Base-by-base conservation (phyloP, 768 basidiomycete genomes). In the Kwoniella sp. region DNA sequence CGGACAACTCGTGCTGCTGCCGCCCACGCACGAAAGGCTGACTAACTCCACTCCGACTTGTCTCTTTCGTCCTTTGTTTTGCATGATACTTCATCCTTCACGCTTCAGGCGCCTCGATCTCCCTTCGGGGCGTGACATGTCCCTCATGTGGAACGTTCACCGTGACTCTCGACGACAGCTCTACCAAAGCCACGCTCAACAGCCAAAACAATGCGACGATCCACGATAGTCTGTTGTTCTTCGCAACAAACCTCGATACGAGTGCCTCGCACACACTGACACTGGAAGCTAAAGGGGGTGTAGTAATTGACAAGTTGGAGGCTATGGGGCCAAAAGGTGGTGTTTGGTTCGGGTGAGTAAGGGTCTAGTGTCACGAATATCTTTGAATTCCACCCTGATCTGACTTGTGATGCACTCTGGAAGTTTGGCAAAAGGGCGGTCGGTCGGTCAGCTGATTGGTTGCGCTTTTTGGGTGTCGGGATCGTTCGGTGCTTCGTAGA, bases 41-140 rank as follows among this genome's bases (percentile, higher is more conserved):
- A 15, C n/a, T n/a, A n/a, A n/a, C n/a, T n/a, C n/a, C n/a, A n/a
- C n/a, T n/a, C n/a, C n/a, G n/a, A n/a, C n/a, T n/a, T n/a, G n/a
- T n/a, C n/a, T n/a, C n/a, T n/a, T n/a, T n/a, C n/a, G n/a, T n/a
- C n/a, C n/a, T n/a, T n/a, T 26, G 22, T 24, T 55, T 27, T 4
- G 30, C 30, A 22, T 8, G 21, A 3, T 7, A 27, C n/a, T n/a
- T 9, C 24, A 19, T 17, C 1, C 29, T 37, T 59, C 12, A 17
- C n/a, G n/a, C n/a, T n/a, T 46, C 8, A 76, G 74, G 69, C 27
- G 60, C 70, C 7, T 63, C 69, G n/a, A 66, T 76, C 1, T 30
- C 51, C n/a, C 15, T 76, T 0, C 56, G 51, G 10, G 74, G 72
- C 13, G 64, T 69, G 4, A 69, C 69, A 3, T 59, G 56, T 4